Evolutionary conservation across 306 rosid genomes (phyloP).

Genomic region (Sindora glabra): DNA sequence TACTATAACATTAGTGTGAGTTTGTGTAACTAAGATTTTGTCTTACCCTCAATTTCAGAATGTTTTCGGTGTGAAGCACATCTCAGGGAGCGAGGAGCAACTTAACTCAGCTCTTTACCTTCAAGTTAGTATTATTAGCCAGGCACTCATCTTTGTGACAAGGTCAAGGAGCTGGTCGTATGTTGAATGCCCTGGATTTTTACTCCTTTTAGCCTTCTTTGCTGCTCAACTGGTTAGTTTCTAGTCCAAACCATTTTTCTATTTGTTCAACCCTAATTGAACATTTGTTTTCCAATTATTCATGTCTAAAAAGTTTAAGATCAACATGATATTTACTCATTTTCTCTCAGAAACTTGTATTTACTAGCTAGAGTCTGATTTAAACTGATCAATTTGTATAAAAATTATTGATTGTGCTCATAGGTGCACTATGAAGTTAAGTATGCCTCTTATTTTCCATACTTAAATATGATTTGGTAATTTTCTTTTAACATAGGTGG

Average conservation of each 20-base stretch:
- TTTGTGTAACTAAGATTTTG: too few species aligned
- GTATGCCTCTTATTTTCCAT: too few species aligned
- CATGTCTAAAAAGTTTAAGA: too few species aligned
- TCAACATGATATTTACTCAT: too few species aligned
- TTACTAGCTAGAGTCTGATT: too few species aligned
- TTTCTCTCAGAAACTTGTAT: too few species aligned
- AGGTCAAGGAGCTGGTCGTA: constrained; percentile 86
- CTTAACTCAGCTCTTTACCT: constrained; percentile 86
- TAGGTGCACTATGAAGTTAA: too few species aligned
- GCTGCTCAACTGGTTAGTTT: constrained; percentile 72
- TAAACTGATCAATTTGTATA: too few species aligned
- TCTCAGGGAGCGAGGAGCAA: constrained; percentile 18
- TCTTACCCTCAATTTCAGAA: constrained; percentile 11
- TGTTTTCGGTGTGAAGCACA: constrained; percentile 37
- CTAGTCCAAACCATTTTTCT: neutral
- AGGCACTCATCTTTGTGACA: constrained; percentile 88
- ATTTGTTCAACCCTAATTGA: too few species aligned
- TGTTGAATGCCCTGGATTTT: constrained; percentile 65
- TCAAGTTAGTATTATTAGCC: constrained; percentile 92
- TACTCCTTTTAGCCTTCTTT: constrained; percentile 59
- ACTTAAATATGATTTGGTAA: neutral
- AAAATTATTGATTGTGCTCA: too few species aligned
- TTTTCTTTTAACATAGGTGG: constrained; percentile 41
- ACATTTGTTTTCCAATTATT: too few species aligned
- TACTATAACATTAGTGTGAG: neutral